Conservation (phyloP, 2,329 filamentous ascomycete genomes). For the Nigrograna mackinnonii region DNA sequence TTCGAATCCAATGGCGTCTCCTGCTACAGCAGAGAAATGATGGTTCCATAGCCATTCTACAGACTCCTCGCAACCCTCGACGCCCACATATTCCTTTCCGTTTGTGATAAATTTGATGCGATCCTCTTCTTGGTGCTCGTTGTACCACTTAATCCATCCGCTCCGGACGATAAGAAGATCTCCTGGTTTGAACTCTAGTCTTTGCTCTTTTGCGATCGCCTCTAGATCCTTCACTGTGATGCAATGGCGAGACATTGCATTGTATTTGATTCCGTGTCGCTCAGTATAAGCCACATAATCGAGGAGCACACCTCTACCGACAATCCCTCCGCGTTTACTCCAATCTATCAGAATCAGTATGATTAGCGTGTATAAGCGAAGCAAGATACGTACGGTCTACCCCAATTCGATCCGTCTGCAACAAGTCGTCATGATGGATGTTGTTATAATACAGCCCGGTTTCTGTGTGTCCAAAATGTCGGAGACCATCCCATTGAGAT, state of each 20-base stretch:
- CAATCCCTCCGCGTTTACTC: slow-evolving; percentile 22
- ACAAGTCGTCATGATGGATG: slow-evolving; percentile 18
- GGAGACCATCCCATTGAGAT: slow-evolving; percentile 40
- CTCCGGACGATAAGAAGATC: slow-evolving; percentile 19
- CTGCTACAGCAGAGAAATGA: background rate
- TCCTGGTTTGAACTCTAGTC: slow-evolving; percentile 14
- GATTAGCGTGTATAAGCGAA: slow-evolving; percentile 4
- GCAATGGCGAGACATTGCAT: slow-evolving; percentile 9
- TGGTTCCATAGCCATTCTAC: background rate
- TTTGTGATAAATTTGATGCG: no score
- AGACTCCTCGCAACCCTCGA: background rate
- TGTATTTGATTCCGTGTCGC: slow-evolving; percentile 15
- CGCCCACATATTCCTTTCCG: no score
- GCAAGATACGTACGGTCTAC: no score
- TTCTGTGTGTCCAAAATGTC: slow-evolving; percentile 16
- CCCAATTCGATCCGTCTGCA: slow-evolving; percentile 11
- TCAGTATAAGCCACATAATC: slow-evolving; percentile 20
- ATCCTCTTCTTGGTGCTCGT: background rate
- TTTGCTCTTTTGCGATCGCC: slow-evolving; percentile 14
- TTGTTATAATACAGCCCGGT: no score
- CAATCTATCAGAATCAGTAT: slow-evolving; percentile 18
- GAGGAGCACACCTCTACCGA: slow-evolving; percentile 19
- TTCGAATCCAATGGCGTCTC: background rate
- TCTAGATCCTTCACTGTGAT: slow-evolving; percentile 12
- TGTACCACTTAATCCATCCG: background rate